Conservation (phyloP, 2,329 filamentous ascomycete species). For the Aspergillus pseudonomiae region DNA sequence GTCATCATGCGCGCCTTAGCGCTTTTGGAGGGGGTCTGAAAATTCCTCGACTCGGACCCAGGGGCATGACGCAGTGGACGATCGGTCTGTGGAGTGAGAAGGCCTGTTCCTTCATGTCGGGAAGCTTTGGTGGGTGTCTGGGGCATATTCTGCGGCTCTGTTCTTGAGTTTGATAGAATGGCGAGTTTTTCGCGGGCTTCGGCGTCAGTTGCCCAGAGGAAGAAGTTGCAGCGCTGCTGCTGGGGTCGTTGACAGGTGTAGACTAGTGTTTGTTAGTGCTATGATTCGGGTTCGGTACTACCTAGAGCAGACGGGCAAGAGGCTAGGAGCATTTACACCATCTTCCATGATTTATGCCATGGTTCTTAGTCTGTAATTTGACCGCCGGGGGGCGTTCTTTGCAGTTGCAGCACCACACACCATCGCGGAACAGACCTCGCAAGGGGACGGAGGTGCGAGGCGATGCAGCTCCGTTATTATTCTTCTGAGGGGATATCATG, state of each 20-base stretch:
- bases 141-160: conserved; percentile 40
- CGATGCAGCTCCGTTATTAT: conserved; percentile 10
- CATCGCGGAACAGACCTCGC: conserved; percentile 46
- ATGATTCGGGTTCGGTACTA: background rate
- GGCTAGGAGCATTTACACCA: conserved; percentile 47
- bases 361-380: conserved; percentile 61
- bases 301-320: background rate
- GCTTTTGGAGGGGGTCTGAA: conserved; percentile 27
- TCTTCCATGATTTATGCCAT: conserved; percentile 57
- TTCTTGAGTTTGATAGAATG: conserved; percentile 53
- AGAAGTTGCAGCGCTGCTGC: conserved; percentile 58
- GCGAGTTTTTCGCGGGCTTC: conserved; percentile 55
- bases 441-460: conserved; percentile 28
- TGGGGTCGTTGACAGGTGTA: conserved; percentile 60
- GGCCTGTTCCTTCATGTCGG: conserved; percentile 20
- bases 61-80: conserved; percentile 9
- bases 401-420: conserved; percentile 60
- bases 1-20: conserved; percentile 35
- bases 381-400: conserved; percentile 56
- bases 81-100: conserved; percentile 40
- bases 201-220: conserved; percentile 64
- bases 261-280: conserved; percentile 39
- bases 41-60: conserved; percentile 11
- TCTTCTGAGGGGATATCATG: conserved; percentile 31
- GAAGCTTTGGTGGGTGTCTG: conserved; percentile 29